Base-by-base conservation (phyloP, 208 protist species). In the Porcisia deanei region DNA sequence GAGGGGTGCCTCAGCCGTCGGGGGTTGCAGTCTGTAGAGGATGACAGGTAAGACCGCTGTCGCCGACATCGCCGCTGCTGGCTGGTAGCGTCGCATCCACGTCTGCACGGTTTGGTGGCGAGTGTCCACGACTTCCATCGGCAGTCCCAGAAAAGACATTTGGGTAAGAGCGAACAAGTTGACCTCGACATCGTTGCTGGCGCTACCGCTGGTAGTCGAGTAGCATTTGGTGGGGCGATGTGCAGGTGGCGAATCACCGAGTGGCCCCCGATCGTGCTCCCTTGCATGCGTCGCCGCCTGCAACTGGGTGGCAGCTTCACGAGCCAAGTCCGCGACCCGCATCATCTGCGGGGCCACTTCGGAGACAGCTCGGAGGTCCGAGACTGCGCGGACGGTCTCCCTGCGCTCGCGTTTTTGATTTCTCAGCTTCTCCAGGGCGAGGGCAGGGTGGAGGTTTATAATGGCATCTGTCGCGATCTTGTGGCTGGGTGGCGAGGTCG, bases 351-450 rank as follows among this genome's bases (percentile, higher is more conserved):
- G 63, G 3, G 71, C 71, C 9, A 54, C 76, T 22, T 71, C 54
- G 12, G 53, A 43, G 3, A 45, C 43, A 22, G 53, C 58, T 9
- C 55, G 39, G 6, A 67, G 14, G n/a, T 61, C 70, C 45, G 57
- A 22, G 8, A 53, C 64, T 22, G 59, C 54, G 18, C 34, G 1
- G 8, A 43, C 20, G 10, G 34, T 53, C 5, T 52, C 71, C 34
- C 71, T 61, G 22, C 64, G 73, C 5, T 25, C 34, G 25, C 18
- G 45, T 16, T 82, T 72, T 10, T 68, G 53, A 3, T 60, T 53
- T 2, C 83, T 71, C 52, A 88, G 73, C 60, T 82, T 52, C 57
- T 88, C 83, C 67, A 91, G 70, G 16, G 73, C 82, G 6, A 88
- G 25, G 1, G 81, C 76, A 34, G 79, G 79, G 69, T 85, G 82